Evolutionary conservation across 139 green algal species (phyloP), one percentile per base, ranked within the genome.

Genomic region (Chlamydomonas asymmetrica): DNA sequence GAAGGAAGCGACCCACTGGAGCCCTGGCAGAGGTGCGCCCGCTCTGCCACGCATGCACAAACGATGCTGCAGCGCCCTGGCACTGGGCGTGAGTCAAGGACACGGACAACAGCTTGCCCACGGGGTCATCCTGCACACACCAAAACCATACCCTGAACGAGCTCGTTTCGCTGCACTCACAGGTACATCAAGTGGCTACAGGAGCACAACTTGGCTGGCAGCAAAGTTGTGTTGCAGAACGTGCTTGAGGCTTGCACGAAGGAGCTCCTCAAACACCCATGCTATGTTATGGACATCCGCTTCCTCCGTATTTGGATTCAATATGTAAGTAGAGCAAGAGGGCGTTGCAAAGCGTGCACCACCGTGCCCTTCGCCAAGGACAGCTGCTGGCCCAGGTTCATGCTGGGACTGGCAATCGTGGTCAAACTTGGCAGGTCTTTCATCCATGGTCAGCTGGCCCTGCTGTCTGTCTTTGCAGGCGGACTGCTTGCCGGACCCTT

Each of bases 221-320:
- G 84, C 68, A 92, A 96, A 68, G 75, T 84, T 4, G 88, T 97
- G 68, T 75, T 97, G 66, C 74, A 94, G 62, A 90, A 92, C 23
- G 66, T 96, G n/a, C 78, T 98, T 37, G 93, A 98, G 82, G 68
- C 85, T 0, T 95, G 91, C 72, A 97, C 94, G 0, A 76, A 80
- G 3, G 82, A 88, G 73, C 85, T 98, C 59, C 75, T 90, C 52
- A 76, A 66, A 6, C 40, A 76, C 2, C 41, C 77, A 8, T 69
- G 80, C 1, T 98, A 98, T 83, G 84, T 80, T 16, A 70, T 82
- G 18, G 95, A 98, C 73, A 74, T 92, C 2, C 92, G 95, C 40
- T 97, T 95, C 71, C 88, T 98, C 29, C 83, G 95, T 7, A 57
- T 98, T 8, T 98, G 95, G 95, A 90, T 98, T 23, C 94, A 97